Base-by-base conservation (phyloP, 306 rosid genomes). In the Malus asiatica region DNA sequence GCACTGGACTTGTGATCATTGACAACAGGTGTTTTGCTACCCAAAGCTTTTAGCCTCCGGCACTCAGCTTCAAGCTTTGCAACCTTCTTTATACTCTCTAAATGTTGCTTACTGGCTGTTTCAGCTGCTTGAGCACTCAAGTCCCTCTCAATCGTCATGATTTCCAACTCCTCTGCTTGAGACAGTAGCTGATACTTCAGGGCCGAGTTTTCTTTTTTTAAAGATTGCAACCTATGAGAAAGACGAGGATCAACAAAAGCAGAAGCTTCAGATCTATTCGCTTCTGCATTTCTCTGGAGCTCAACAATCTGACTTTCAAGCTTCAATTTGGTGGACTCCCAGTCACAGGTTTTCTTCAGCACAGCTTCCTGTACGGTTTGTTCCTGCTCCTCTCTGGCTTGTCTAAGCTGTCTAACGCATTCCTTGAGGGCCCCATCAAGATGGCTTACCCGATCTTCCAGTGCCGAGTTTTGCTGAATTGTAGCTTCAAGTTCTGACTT, bases 401-500 rank as follows among this genome's bases (percentile, higher is more conserved):
- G 97, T 81, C 99, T 90, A 68, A 92, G 87, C 87, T 96, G 98
- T 79, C 97, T 87, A 74, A 96, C 99, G 61, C 97, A 93, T 83
- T 96, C 99, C 84, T 88, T 96, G 48, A 96, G 93, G 48, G 99
- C 99, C 69, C 93, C 96, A 77, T 96, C 98, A 68, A 96, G 92
- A 88, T 92, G 99, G 32, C 86, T 76, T 65, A 83, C 93, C 40
- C 93, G 89, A 76, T 92, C 93, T 83, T 89, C 97, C 51, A 96
- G 68, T 48, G 77, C 82, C 1, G 88, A 88, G 76, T 90, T 96
- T 88, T 85, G 88, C 75, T 77, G 85, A 68, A 79, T 61, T 42
- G 85, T 87, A 64, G 82, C 81, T 71, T 88, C 97, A 38, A 92
- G 89, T 83, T 90, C 91, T 72, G 88, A 91, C 86, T 88, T 96